Base-by-base conservation (phyloP, 768 basidiomycete genomes). In the Dioszegia crocea region DNA sequence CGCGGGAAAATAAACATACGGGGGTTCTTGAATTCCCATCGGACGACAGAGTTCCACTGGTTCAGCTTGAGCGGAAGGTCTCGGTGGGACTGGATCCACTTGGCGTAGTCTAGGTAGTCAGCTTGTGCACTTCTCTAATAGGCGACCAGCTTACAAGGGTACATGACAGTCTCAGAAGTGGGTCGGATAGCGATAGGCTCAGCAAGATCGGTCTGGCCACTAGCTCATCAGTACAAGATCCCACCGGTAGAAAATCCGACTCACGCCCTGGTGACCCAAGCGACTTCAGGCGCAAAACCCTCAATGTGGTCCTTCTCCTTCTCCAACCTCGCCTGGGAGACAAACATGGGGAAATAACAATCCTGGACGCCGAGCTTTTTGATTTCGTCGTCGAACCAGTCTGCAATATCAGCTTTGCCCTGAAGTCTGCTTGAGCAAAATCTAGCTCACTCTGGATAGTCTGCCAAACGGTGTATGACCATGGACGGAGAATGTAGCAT, bases 21-120 rank as follows among this genome's bases (percentile, higher is more conserved):
- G 58, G 94, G 94, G 77, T 93, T 93, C 80, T 99, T 99, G 83
- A 99, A 99, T 78, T 99, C 94, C 96, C 96, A 99, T 58, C 96
- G 87, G 30, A 99, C 96, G 67, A 99, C 92, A 65, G 86, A 91
- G 80, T 99, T 99, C 96, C 96, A 99, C 77, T 97, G 88, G 79
- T 98, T 99, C 46, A 98, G 83, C 78, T 94, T 96, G 68, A 99
- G 80, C 2, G 96, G 96, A 47, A 99, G 85, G 76, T 99, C 96
- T 59, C 96, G 89, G 78, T 99, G 88, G 61, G 87, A 89, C 74
- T 92, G 88, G 76, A 99, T 90, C 96, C 96, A 99, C 80, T 97
- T 98, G 59, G 94, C 86, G 77, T 98, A 99, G 80, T 98, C 91
- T 46, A 49, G 17, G 16, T n/a, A 10, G 33, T 51, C 38, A 47